Conservation (phyloP, 2,329 filamentous ascomycete genomes). For the Fusarium sp. region DNA sequence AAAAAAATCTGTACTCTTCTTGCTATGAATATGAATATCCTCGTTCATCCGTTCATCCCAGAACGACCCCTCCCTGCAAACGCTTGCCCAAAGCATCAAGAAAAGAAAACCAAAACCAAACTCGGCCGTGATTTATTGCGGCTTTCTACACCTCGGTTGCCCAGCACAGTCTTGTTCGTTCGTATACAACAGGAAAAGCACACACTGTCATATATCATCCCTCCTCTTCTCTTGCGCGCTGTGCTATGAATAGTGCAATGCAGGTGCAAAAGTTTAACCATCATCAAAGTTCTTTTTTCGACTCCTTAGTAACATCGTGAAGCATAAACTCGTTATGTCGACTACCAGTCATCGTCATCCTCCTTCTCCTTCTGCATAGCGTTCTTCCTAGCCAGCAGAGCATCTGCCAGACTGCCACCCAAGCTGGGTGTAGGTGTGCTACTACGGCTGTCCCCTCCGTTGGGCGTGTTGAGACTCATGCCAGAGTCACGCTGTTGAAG, state of each 20-base stretch:
- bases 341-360: conserved; percentile 78
- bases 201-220: conserved; percentile 18
- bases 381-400: conserved; percentile 80
- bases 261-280: conserved; percentile 19
- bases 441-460: conserved; percentile 72
- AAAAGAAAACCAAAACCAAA: conserved; percentile 44
- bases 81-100: conserved; percentile 41
- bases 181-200: conserved; percentile 41
- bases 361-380: conserved; percentile 79
- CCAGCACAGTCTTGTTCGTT: conserved; percentile 46
- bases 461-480: conserved; percentile 70
- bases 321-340: conserved; percentile 43
- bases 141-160: conserved; percentile 42
- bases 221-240: conserved; percentile 35
- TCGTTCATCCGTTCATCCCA: conserved; percentile 13
- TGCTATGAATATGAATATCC: conserved; percentile 29
- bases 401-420: conserved; percentile 81
- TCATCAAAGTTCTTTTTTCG: conserved; percentile 33
- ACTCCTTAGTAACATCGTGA: conserved; percentile 38
- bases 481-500: conserved; percentile 79
- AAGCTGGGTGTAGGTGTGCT: conserved; percentile 79
- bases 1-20: conserved; percentile 22
- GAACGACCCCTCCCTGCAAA: conserved; percentile 13
- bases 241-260: conserved; percentile 16
- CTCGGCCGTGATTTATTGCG: conserved; percentile 40